Evolutionary conservation across 2,329 filamentous ascomycete species (phyloP).

Genomic region (Xylariaceae sp.): DNA sequence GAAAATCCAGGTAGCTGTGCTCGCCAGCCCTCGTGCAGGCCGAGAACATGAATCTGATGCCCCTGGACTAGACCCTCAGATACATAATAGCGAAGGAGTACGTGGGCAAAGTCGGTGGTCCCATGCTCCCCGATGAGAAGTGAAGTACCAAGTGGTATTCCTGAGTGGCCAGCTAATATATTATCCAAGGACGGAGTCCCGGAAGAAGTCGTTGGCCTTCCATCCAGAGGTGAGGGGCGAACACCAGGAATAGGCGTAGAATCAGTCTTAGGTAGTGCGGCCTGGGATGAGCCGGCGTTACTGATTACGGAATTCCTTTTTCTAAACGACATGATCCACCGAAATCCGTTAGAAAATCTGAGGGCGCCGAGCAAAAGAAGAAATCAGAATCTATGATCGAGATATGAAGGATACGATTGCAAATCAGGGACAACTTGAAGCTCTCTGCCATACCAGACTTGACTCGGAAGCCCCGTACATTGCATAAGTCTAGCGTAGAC

Average conservation of each 20-base stretch:
- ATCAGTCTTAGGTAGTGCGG: slow-evolving; percentile 35
- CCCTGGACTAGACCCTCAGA: slow-evolving; percentile 91
- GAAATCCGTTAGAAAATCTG: background rate
- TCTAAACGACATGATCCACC: slow-evolving; percentile 51
- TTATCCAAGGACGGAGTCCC: slow-evolving; percentile 82
- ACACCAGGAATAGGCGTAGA: slow-evolving; percentile 47
- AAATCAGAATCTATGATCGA: no score
- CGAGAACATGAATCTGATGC: slow-evolving; percentile 82
- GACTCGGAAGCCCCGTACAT: background rate
- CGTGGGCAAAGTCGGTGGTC: slow-evolving; percentile 88
- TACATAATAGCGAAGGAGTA: slow-evolving; percentile 81
- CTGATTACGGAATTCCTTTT: slow-evolving; percentile 54
- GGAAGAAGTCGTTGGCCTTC: slow-evolving; percentile 83
- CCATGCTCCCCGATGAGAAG: slow-evolving; percentile 82
- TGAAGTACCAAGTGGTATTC: slow-evolving; percentile 75
- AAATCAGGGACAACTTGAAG: background rate
- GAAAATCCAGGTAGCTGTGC: slow-evolving; percentile 75
- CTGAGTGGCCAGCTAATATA: slow-evolving; percentile 79
- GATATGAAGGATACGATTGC: background rate
- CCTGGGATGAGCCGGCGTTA: slow-evolving; percentile 32
- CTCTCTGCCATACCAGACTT: background rate
- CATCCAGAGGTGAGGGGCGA: slow-evolving; percentile 83
- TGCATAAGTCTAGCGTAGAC: background rate
- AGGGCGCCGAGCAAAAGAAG: background rate
- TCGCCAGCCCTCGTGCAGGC: slow-evolving; percentile 74